Base-by-base conservation (phyloP, 768 basidiomycete species). In the Suillus alpinus region DNA sequence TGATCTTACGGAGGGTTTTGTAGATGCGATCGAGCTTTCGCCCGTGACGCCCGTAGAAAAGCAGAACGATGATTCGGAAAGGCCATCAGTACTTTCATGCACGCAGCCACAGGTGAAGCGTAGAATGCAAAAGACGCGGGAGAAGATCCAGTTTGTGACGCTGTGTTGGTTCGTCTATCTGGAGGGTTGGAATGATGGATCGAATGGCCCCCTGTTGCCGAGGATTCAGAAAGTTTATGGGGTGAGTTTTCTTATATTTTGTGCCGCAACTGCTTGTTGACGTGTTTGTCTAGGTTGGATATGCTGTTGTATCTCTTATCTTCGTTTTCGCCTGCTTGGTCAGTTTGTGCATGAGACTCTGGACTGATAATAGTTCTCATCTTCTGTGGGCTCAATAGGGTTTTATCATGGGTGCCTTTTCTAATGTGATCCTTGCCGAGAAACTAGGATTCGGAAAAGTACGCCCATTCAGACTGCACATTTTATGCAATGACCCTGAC, bases 371-470 rank as follows among this genome's bases (percentile, higher is more conserved):
- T 39, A 5, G 26, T 29, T 37, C 23, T 55, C 0, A 52, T 36
- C 14, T 1, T 37, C 8, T 53, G 50, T 34, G 16, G 23, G 16
- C 23, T 23, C 26, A 37, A 36, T 16, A 80, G 77, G 78, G 83
- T 0, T 83, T 80, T 60, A 59, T 85, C 7, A 59, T 66, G 14
- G 82, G 77, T 4, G 82, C 81, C 6, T 59, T 77, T 2, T 70
- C 74, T 43, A 86, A 85, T 57, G 75, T 86, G n/a, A 71, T 68
- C 47, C 62, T 85, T 16, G 77, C 75, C 0, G 76, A 80, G 57
- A 75, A 65, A 47, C 57, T 79, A 18, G 80, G 80, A 12, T 79
- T 82, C 60, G 79, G 79, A 2, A 80, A 74, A 68, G 78, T 77
- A 61, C 10, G 63, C 39, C n/a, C n/a, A 8, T 26, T 49, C n/a